Base-by-base conservation (phyloP, 2,329 filamentous ascomycete species). In the Madurella fahalii region DNA sequence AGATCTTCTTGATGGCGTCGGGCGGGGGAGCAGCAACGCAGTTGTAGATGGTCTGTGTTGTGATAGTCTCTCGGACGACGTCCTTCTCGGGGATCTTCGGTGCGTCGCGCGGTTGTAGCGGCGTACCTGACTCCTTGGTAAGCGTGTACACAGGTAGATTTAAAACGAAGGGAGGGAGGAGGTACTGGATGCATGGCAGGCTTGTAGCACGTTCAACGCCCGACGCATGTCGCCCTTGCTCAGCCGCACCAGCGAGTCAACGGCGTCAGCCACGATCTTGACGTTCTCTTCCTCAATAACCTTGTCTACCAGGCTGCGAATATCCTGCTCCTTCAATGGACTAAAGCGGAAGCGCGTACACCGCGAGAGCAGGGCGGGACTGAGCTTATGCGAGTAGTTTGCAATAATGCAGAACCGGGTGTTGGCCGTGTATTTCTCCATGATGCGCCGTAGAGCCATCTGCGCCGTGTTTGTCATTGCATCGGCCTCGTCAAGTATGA, bases 341-440 rank as follows among this genome's bases (percentile, higher is more conserved):
- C 90, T 95, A 73, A 99, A 99, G 32, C 94, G 81, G 71, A 99
- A 99, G 39, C 94, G 80, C 9, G 94, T 99, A 73, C 94, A 99
- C 65, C 94, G 80, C 47, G 93, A 97, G 50, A 99, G 77, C 42
- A 99, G 78, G 0, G 94, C 94, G 0, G 94, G 93, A 12, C 90
- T 95, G 40, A 99, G 84, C 72, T 99, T 99, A 76, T 99, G 94
- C 31, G 94, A 94, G 72, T 99, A 99, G 74, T 99, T 99, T 64
- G 94, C 94, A 64, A 99, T 97, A 68, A 99, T 90, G 75, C 93
- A 97, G 75, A 99, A 99, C 50, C 94, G 81, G 2, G 94, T 96
- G 74, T 99, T 99, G 57, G 89, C 89, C 0, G 94, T 99, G 75
- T 99, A 99, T 74, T 96, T 96, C 69, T 99, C 94, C 94, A 99